Base-by-base conservation (phyloP, 305 asterid genomes). In the Andrographis paniculata region DNA sequence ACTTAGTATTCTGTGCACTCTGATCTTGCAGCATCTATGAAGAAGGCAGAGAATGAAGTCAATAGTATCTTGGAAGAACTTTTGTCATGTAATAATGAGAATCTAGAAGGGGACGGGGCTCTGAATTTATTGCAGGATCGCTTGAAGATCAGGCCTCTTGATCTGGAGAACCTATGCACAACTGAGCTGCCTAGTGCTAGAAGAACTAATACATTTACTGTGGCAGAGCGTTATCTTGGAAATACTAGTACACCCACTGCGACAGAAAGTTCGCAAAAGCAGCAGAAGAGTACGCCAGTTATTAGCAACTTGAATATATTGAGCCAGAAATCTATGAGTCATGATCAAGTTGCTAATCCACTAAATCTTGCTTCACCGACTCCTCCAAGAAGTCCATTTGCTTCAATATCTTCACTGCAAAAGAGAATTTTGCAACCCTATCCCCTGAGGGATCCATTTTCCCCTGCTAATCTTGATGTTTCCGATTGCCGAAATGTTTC, bases 371-470 rank as follows among this genome's bases (percentile, higher is more conserved):
- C 77, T 30, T 82, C 87, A 46, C 85, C 83, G 49, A 73, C 87
- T 63, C 79, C 92, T 60, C 78, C 94, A 18, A 78, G 63, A 69
- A 78, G 76, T 51, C 82, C 87, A 47, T 70, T 69, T 69, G 76
- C 74, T 66, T 75, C 93, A 54, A 17, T 76, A 39, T 69, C 80
- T 50, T 62, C 62, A 40, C 64, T 80, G 61, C 68, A 60, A 59
- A 74, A 62, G 70, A 74, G 45, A 50, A 56, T 71, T 63, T 52
- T 61, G 61, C 75, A 62, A 56, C 67, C 76, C 53, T 65, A 50
- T 67, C 77, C 83, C 55, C 57, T 52, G 44, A 71, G 56, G 37
- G 94, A 78, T 63, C 85, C 82, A 52, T 80, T 74, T 68, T 75
- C 80, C 59, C 82, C 86, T 30, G 56, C 62, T 18, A 63, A 73